phyloP scores from a whole-genome alignment of 768 basidiomycete genomes.

The Lyophyllum semitale region DNA sequence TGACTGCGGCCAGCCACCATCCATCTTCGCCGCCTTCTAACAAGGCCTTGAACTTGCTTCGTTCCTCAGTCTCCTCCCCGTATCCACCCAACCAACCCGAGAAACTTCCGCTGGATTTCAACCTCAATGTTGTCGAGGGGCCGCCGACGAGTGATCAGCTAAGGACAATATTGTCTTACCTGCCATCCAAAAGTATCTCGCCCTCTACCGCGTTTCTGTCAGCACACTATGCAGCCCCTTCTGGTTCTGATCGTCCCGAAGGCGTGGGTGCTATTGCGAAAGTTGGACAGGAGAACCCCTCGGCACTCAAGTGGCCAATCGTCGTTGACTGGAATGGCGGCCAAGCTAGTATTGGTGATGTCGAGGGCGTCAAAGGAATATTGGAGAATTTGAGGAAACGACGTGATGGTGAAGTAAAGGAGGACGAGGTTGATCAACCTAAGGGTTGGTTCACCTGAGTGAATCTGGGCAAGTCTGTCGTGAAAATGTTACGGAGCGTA shows the following conservation, averaged over 20 bases:
- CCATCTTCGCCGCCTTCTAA: slow-evolving; percentile 65
- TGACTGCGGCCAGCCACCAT: slow-evolving; percentile 58
- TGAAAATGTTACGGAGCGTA: background rate
- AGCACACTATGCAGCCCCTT: slow-evolving; percentile 54
- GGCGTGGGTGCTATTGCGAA: slow-evolving; percentile 46
- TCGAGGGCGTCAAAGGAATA: slow-evolving; percentile 68
- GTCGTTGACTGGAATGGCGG: slow-evolving; percentile 80
- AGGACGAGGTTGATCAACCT: slow-evolving; percentile 45
- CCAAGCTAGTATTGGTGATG: slow-evolving; percentile 62
- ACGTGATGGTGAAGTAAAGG: slow-evolving; percentile 63
- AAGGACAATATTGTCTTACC: slow-evolving; percentile 63
- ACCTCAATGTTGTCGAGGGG: slow-evolving; percentile 71
- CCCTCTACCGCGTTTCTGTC: slow-evolving; percentile 55
- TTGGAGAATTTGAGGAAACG: slow-evolving; percentile 65
- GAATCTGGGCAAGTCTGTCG: background rate
- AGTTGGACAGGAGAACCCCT: slow-evolving; percentile 56
- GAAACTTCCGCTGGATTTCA: slow-evolving; percentile 61
- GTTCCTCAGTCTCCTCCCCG: slow-evolving; percentile 56
- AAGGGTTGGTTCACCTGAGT: slow-evolving; percentile 56
- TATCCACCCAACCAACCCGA: slow-evolving; percentile 56
- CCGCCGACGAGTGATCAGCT: slow-evolving; percentile 71
- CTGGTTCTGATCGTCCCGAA: slow-evolving; percentile 37
- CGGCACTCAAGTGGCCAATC: slow-evolving; percentile 74
- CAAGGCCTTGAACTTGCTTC: slow-evolving; percentile 61
- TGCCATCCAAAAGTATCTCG: slow-evolving; percentile 42